Conservation (phyloP, 2,329 filamentous ascomycete genomes). For the Ophiostoma angusticollis region DNA sequence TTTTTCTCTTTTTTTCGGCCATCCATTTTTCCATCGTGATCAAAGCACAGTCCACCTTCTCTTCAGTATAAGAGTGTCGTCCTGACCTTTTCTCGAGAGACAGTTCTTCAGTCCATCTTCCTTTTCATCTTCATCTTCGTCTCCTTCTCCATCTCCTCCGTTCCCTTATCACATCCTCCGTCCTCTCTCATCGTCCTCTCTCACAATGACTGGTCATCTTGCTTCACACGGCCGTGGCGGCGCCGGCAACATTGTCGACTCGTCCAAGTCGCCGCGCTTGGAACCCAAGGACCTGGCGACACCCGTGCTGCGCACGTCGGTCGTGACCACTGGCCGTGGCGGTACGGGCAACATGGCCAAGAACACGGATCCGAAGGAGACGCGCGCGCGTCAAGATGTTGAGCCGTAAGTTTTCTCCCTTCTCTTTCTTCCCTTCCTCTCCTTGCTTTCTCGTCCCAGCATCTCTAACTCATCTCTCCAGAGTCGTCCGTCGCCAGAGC, state of each 20-base stretch:
- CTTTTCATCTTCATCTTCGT: neutral
- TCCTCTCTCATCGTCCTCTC: neutral
- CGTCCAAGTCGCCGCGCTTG: conserved; percentile 32
- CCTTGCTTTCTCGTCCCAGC: too few relatives aligned
- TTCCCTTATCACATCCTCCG: neutral
- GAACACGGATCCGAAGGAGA: conserved; percentile 58
- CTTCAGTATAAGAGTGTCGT: neutral
- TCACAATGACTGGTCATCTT: conserved; percentile 26
- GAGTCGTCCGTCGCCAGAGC: conserved; percentile 42
- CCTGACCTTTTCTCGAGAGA: neutral
- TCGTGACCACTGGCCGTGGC: conserved; percentile 81
- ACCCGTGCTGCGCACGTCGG: conserved; percentile 67
- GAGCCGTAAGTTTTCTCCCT: conserved; percentile 40
- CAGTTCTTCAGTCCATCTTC: neutral
- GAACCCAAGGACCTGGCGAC: conserved; percentile 59
- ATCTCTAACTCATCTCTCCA: conserved; percentile 16
- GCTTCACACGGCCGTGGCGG: conserved; percentile 65
- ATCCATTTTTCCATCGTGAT: conserved; percentile 2
- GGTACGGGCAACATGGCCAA: conserved; percentile 78
- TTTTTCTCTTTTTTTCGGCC: neutral
- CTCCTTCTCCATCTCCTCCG: neutral
- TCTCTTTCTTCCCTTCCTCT: neutral
- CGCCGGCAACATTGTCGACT: conserved; percentile 58
- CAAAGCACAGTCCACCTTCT: conserved; percentile 2
- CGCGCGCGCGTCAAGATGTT: conserved; percentile 74